A percentile compares a stretch with the other conserved stretches of the same genome.
These are phyloP conservation scores for Thyridium curvatum DNA, from an alignment of 2,329 filamentous ascomycete genomes.

Conservation along the genomic window DNA sequence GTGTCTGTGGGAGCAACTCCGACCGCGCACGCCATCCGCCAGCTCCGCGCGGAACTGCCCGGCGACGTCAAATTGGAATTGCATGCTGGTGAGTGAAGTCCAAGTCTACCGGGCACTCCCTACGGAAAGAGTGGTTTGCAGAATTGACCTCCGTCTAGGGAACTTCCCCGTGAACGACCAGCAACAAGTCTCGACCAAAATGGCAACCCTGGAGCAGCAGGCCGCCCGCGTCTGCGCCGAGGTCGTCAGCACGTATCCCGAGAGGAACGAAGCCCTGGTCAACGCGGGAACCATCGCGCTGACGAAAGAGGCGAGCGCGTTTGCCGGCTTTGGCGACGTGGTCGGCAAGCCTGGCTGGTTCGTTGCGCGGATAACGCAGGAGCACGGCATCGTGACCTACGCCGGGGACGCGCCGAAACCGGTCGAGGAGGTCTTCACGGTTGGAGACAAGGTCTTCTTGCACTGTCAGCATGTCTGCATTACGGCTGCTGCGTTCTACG, in stretches of 20 bases:
- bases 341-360: slow-evolving; percentile 20
- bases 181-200: slow-evolving; percentile 27
- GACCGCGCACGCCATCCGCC: slow-evolving; percentile 26
- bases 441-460: slow-evolving; percentile 24
- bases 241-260: slow-evolving; percentile 29
- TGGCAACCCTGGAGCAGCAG: slow-evolving; percentile 19
- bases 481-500: slow-evolving; percentile 26
- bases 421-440: slow-evolving; percentile 19
- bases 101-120: too few relatives aligned
- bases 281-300: slow-evolving; percentile 28
- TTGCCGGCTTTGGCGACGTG: slow-evolving; percentile 21
- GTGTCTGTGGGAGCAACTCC: slow-evolving; percentile 28
- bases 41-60: slow-evolving; percentile 19
- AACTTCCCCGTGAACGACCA: slow-evolving; percentile 31
- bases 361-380: slow-evolving; percentile 27
- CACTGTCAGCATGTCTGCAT: slow-evolving; percentile 28
- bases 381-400: slow-evolving; percentile 26
- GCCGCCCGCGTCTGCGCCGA: slow-evolving; percentile 23
- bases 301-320: slow-evolving; percentile 24
- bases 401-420: slow-evolving; percentile 4
- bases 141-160: slow-evolving; percentile 9
- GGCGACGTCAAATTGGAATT: slow-evolving; percentile 25
- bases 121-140: not conserved
- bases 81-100: slow-evolving; percentile 25
- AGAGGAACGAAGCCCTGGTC: slow-evolving; percentile 28